Evolutionary conservation across 257 asterid species (phyloP).

Genomic region (Solanum virginianum): DNA sequence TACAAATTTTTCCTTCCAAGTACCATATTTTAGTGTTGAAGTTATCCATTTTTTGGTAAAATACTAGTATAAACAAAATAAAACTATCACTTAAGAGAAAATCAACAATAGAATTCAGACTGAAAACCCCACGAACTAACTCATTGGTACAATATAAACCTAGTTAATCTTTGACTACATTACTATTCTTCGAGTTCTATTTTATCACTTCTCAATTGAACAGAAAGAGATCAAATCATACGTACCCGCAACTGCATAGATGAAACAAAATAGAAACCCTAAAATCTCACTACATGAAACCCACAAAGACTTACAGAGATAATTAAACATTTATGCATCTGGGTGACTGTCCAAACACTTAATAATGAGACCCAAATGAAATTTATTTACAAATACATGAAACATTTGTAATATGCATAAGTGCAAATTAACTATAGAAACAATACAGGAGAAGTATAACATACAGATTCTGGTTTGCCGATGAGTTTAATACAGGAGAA

Average conservation of each 20-base stretch:
- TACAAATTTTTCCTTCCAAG: no score
- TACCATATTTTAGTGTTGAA: background rate
- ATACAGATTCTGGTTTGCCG: conserved; percentile 89
- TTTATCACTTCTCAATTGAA: background rate
- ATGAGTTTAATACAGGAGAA: conserved; percentile 68
- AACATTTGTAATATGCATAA: background rate
- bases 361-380: background rate
- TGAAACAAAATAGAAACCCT: background rate
- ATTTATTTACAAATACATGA: background rate
- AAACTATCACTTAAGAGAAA: no score
- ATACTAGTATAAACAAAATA: background rate
- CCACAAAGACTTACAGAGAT: background rate
- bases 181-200: background rate
- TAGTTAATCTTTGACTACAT: background rate
- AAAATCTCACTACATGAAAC: background rate
- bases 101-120: background rate
- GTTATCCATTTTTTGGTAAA: background rate
- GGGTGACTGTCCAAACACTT: background rate
- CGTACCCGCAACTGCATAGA: background rate
- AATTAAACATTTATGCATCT: background rate
- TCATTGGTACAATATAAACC: background rate
- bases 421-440: background rate
- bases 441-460: background rate
- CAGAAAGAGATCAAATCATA: background rate
- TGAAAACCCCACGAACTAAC: background rate